Conservation (phyloP, 164 flowering plant species). For the Nelumbo lutea region DNA sequence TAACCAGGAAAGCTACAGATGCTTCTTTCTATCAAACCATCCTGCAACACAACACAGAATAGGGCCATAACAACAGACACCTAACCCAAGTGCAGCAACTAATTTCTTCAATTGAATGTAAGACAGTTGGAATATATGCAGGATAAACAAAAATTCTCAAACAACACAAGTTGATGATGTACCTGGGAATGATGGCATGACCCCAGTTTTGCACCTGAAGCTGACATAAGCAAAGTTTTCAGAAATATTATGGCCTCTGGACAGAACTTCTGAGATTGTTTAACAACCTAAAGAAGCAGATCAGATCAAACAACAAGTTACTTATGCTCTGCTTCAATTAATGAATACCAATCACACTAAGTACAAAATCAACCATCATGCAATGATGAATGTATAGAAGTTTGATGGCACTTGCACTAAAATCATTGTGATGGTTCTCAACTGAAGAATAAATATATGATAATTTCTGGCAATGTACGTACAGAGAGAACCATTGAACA, state of each 20-base stretch:
- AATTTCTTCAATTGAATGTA: too few species aligned
- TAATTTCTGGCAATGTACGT: slow-evolving; percentile 21
- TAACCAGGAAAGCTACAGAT: neutral
- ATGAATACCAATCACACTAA: neutral
- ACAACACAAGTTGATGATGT: neutral
- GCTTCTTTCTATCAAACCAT: neutral
- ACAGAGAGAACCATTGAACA: slow-evolving; percentile 88
- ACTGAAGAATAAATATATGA: neutral
- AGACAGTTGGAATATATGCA: too few species aligned
- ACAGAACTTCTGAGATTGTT: slow-evolving; percentile 76
- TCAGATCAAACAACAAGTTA: neutral
- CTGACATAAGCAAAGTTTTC: slow-evolving; percentile 53
- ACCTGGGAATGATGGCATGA: slow-evolving; percentile 47
- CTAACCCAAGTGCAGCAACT: too few species aligned
- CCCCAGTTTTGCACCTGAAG: slow-evolving; percentile 28
- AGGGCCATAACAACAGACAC: too few species aligned
- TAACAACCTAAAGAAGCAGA: slow-evolving; percentile 43
- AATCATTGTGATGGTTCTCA: neutral
- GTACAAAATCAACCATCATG: neutral
- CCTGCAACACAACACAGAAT: too few species aligned
- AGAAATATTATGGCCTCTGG: slow-evolving; percentile 81
- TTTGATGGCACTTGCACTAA: neutral
- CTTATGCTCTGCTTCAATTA: neutral
- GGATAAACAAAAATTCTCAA: neutral
- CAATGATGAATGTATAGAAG: too few species aligned